These are phyloP conservation scores for Silene conica DNA, from an alignment of 148 eudicot species.

Conservation along the genomic window DNA sequence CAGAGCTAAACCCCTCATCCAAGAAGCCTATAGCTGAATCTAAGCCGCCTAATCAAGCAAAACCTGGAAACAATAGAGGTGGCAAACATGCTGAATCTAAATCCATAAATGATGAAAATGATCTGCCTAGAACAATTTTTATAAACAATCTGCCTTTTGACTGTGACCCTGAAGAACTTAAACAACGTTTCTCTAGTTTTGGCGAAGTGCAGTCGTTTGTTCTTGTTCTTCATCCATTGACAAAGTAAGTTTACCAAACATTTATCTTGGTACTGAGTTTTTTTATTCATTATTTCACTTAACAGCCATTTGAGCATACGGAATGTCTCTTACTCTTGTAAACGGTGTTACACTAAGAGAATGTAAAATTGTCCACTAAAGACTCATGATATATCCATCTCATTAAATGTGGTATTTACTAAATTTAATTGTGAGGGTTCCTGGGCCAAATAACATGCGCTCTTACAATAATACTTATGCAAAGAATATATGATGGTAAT, in stretches of 20 bases:
- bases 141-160: slow-evolving; percentile 90
- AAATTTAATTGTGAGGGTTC: not conserved
- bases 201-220: slow-evolving; percentile 76
- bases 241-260: slow-evolving; percentile 51
- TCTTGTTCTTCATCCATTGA: slow-evolving; percentile 79
- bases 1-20: slow-evolving; percentile 11
- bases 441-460: not conserved
- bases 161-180: slow-evolving; percentile 69
- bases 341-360: too few relatives aligned
- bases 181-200: slow-evolving; percentile 76
- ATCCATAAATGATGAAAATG: slow-evolving; percentile 45
- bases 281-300: not conserved
- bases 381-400: not conserved
- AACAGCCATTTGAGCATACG: slow-evolving; percentile 8
- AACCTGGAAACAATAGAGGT: slow-evolving; percentile 23
- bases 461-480: not conserved
- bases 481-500: slow-evolving; percentile 7
- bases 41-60: slow-evolving; percentile 22
- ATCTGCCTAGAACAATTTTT: slow-evolving; percentile 66
- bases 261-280: not conserved
- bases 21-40: slow-evolving; percentile 28
- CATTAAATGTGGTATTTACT: not conserved
- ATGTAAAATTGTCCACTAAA: not conserved
- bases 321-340: too few relatives aligned
- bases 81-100: slow-evolving; percentile 24